A percentile compares a stretch with the other conserved stretches of the same genome.
Conservation (phyloP, 768 basidiomycete genomes). For the Saitozyma sp. region DNA sequence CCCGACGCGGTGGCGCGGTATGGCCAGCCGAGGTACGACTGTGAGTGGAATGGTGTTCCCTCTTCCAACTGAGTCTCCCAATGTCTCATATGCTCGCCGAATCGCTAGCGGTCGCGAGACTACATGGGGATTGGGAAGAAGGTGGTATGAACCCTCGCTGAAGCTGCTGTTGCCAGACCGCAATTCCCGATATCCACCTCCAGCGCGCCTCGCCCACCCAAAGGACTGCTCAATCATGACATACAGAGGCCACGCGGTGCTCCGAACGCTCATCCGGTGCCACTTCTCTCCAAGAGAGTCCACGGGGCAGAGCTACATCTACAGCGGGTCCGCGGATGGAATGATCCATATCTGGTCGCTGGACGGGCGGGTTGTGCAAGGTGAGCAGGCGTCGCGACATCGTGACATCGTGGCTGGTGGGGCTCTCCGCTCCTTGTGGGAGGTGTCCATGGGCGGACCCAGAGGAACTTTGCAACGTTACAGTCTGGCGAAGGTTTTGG, state of each 20-base stretch:
- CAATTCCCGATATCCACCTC: constrained; percentile 58
- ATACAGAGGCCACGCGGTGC: constrained; percentile 84
- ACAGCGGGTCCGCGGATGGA: constrained; percentile 54
- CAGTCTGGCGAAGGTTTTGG: too few species aligned
- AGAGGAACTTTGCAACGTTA: too few species aligned
- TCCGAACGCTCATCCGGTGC: constrained; percentile 90
- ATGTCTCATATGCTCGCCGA: too few species aligned
- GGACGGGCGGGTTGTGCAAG: constrained; percentile 63
- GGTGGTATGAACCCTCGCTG: not conserved
- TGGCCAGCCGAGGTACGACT: constrained; percentile 62
- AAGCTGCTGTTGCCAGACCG: constrained; percentile 25
- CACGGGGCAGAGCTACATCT: constrained; percentile 89
- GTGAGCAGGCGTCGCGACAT: constrained; percentile 4
- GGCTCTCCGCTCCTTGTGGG: too few species aligned
- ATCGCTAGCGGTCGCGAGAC: too few species aligned
- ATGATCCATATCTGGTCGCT: constrained; percentile 81
- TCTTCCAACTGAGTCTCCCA: not conserved
- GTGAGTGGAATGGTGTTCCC: constrained; percentile 61
- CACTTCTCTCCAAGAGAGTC: constrained; percentile 93
- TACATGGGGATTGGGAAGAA: too few species aligned
- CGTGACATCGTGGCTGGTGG: too few species aligned
- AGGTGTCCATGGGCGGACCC: too few species aligned
- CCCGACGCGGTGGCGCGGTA: constrained; percentile 56
- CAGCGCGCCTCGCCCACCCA: constrained; percentile 71
- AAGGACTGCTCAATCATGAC: constrained; percentile 93